Conservation (phyloP, 2,329 filamentous ascomycete species). For the Colletotrichum neosansevieriae region DNA sequence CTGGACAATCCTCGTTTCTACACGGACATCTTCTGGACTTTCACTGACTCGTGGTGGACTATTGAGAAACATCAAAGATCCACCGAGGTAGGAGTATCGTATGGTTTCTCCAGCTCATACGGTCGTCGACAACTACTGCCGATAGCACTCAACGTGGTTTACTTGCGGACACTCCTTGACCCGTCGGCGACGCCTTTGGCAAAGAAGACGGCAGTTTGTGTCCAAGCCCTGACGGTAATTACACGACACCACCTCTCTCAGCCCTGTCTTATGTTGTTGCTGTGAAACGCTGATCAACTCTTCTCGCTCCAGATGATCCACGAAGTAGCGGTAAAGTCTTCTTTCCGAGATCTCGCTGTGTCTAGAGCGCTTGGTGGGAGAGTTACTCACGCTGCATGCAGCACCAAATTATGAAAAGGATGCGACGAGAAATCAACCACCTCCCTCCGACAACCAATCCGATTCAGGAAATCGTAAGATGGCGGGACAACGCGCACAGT, state of each 20-base stretch:
- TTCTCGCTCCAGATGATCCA: not conserved
- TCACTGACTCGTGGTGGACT: not conserved
- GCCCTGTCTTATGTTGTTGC: too few species aligned
- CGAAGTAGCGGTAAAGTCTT: too few species aligned
- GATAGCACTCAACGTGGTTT: not conserved
- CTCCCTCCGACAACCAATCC: not conserved
- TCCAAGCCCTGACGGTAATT: not conserved
- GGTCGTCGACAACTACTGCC: not conserved
- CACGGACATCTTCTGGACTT: not conserved
- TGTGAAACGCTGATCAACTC: too few species aligned
- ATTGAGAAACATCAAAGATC: not conserved
- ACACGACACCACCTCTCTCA: too few species aligned
- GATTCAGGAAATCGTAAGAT: not conserved
- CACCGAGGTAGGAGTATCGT: not conserved
- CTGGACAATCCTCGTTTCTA: not conserved
- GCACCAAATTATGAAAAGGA: not conserved
- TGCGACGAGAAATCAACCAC: not conserved
- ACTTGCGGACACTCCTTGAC: constrained; percentile 7
- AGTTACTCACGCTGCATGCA: not conserved
- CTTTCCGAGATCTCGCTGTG: too few species aligned
- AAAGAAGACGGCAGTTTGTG: not conserved
- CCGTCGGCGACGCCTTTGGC: not conserved
- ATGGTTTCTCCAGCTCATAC: not conserved
- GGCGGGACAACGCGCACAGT: not conserved
- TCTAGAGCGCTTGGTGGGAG: too few species aligned